These are phyloP conservation scores for Globisporangium solare DNA, from an alignment of 352 stramenopile genomes.

Conservation along the genomic window DNA sequence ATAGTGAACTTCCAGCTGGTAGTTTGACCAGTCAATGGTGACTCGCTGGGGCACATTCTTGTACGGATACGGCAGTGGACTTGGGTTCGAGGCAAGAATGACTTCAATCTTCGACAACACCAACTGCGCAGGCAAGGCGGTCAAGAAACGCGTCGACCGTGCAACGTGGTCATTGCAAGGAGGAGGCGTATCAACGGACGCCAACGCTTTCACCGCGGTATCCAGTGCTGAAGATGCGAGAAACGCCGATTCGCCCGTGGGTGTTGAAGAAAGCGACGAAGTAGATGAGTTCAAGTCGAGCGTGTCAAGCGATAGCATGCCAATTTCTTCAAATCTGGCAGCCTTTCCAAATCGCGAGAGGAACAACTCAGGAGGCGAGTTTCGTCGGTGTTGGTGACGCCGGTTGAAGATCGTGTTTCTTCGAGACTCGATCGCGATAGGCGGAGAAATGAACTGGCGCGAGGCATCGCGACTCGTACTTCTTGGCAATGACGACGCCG, in stretches of 20 bases:
- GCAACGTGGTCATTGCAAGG: slow-evolving; percentile 62
- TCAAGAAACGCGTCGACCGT: slow-evolving; percentile 72
- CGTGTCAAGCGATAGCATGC: slow-evolving; percentile 18
- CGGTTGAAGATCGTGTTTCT: slow-evolving; percentile 21
- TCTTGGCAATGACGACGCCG: neutral
- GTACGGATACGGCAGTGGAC: slow-evolving; percentile 40
- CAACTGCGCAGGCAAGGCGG: slow-evolving; percentile 49
- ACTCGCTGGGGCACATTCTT: slow-evolving; percentile 44
- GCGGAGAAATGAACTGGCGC: slow-evolving; percentile 43
- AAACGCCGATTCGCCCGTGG: slow-evolving; percentile 3
- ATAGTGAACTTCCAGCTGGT: slow-evolving; percentile 69
- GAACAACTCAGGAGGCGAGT: slow-evolving; percentile 62
- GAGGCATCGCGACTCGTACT: slow-evolving; percentile 7
- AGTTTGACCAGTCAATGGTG: slow-evolving; percentile 64
- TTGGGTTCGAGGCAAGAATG: slow-evolving; percentile 38
- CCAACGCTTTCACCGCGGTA: slow-evolving; percentile 10
- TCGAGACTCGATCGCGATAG: slow-evolving; percentile 39
- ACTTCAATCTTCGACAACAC: slow-evolving; percentile 65
- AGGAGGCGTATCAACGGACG: slow-evolving; percentile 20
- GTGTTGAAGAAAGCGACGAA: slow-evolving; percentile 7
- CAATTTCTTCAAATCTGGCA: slow-evolving; percentile 43
- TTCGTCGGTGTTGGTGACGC: slow-evolving; percentile 40
- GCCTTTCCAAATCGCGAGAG: slow-evolving; percentile 46
- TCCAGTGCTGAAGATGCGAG: neutral
- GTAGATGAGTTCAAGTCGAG: slow-evolving; percentile 13